Base-by-base conservation (phyloP, 1,284 basidiomycete genomes). In the Cerioporus squamosus region DNA sequence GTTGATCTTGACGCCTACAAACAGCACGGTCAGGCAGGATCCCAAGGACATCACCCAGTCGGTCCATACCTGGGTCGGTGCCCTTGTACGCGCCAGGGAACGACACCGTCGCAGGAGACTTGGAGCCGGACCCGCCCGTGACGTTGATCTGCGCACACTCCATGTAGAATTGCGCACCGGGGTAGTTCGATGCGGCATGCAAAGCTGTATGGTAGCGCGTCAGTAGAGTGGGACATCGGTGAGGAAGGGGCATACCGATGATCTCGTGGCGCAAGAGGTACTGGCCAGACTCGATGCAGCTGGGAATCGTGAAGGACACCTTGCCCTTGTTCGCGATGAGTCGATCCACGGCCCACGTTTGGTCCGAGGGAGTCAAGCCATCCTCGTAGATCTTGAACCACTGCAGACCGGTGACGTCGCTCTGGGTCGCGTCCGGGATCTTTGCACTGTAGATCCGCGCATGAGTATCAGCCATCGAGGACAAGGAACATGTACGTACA, bases 141-240 rank as follows among this genome's bases (percentile, higher is more conserved):
- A 84, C 76, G 53, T 78, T 64, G 53, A 83, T 68, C 63, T 82
- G 81, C 14, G 79, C 80, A 52, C 80, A 82, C 66, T 81, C 79
- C 80, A 81, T 80, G 78, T 82, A 82, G 67, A 84, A 72, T 60
- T 84, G 82, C 39, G 83, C 82, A 40, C 82, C 82, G 26, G 81
- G 81, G 65, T 82, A 81, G 15, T 59, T 71, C 5, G 64, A 60
- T 5, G 76, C 80, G 17, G 68, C 76, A 65, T 81, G 79, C 24
- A 82, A 68, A 17, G 79, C 79, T 77, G 49, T 12, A 39, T 14
- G 74, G 60, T 75, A n/a, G 10, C 36, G 7, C n/a, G 63, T 66
- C 54, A 68, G 65, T 47, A 69, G 65, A 44, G 68, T 31, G 67
- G 65, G 23, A 26, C 17, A 9, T 39, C 24, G n/a, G 23, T 15